These are phyloP conservation scores for Penicillium egyptiacum DNA, from an alignment of 495 filamentous ascomycete species.

Conservation along the genomic window DNA sequence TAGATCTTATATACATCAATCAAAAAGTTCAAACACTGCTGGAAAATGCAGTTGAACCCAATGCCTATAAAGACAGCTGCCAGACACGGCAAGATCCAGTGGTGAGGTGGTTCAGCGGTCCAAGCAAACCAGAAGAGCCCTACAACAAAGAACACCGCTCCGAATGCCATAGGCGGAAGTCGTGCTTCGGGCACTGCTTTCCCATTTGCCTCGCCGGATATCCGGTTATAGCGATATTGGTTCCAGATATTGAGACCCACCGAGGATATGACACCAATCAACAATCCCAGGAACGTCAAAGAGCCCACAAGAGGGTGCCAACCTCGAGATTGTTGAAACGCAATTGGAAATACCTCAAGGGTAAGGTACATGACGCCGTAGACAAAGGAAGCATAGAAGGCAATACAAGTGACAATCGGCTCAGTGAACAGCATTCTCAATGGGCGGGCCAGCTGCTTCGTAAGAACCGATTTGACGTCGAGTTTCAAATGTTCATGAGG, in stretches of 20 bases:
- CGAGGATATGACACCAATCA: slow-evolving; percentile 31
- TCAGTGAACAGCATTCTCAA: slow-evolving; percentile 41
- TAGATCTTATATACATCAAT: slow-evolving; percentile 39
- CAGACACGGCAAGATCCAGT: slow-evolving; percentile 25
- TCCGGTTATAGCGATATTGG: slow-evolving; percentile 29
- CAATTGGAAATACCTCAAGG: slow-evolving; percentile 37
- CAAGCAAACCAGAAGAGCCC: slow-evolving; percentile 50
- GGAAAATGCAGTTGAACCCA: slow-evolving; percentile 41
- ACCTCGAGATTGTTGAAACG: slow-evolving; percentile 29
- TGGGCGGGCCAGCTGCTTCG: slow-evolving; percentile 39
- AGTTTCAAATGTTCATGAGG: slow-evolving; percentile 44
- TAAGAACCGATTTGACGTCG: slow-evolving; percentile 29
- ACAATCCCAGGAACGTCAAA: slow-evolving; percentile 31
- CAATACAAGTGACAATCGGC: slow-evolving; percentile 40
- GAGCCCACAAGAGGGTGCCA: slow-evolving; percentile 26
- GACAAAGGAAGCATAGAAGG: slow-evolving; percentile 39
- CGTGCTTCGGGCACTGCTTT: slow-evolving; percentile 35
- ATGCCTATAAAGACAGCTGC: slow-evolving; percentile 30
- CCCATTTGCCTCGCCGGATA: slow-evolving; percentile 19
- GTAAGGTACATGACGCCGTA: slow-evolving; percentile 38
- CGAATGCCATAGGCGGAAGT: slow-evolving; percentile 49
- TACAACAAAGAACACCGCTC: slow-evolving; percentile 47
- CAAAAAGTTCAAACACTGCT: slow-evolving; percentile 42
- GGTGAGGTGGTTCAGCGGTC: slow-evolving; percentile 31
- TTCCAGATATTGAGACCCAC: slow-evolving; percentile 27